Evolutionary conservation across 2,329 filamentous ascomycete genomes (phyloP).

Genomic region (Calonectria crousiana): DNA sequence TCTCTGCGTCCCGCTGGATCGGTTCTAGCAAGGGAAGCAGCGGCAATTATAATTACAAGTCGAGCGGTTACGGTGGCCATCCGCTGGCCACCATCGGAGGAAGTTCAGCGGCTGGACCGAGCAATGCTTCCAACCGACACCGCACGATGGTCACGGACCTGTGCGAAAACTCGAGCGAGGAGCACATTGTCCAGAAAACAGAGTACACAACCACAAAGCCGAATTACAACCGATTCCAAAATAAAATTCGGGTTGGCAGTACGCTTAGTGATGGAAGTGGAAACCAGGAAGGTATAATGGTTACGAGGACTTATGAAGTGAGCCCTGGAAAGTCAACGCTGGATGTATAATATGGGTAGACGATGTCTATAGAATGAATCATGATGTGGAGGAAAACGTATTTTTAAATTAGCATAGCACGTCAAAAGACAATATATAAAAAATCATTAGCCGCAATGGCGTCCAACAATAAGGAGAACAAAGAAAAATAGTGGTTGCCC

Average conservation of each 20-base stretch:
- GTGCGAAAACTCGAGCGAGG: conserved; percentile 48
- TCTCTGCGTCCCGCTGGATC: conserved; percentile 50
- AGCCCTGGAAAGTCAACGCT: conserved; percentile 39
- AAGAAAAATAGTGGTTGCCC: not conserved
- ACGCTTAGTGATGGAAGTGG: conserved; percentile 34
- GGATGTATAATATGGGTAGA: conserved; percentile 32
- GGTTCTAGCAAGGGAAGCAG: conserved; percentile 49
- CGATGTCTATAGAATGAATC: not conserved
- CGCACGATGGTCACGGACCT: conserved; percentile 41
- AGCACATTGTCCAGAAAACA: conserved; percentile 44
- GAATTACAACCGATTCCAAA: conserved; percentile 36
- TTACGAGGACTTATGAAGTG: conserved; percentile 42
- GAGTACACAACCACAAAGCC: conserved; percentile 28
- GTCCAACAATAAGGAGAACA: not conserved
- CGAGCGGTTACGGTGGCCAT: conserved; percentile 41
- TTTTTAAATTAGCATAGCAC: not conserved
- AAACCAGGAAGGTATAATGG: conserved; percentile 39
- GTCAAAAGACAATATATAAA: not conserved
- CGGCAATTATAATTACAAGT: conserved; percentile 40
- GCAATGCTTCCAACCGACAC: conserved; percentile 28
- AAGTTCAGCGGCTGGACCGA: conserved; percentile 27
- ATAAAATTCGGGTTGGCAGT: conserved; percentile 37
- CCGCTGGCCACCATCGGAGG: conserved; percentile 43
- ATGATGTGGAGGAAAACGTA: not conserved
- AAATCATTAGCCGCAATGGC: not conserved